phyloP scores from a whole-genome alignment of 169 alveolate genomes.

The Plasmodium coatneyi region DNA sequence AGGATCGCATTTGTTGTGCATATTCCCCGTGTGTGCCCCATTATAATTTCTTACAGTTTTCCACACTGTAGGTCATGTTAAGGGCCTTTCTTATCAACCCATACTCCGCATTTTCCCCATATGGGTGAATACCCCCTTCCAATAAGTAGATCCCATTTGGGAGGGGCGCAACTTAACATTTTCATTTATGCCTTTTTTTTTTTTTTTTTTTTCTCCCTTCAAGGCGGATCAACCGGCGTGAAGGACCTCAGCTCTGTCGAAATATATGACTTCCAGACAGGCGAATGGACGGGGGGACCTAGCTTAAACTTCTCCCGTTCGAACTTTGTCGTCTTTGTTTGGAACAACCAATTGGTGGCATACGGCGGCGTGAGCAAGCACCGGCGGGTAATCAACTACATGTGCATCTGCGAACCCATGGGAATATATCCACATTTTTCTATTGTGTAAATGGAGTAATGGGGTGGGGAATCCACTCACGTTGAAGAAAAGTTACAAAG shows the following conservation, averaged over 20 bases:
- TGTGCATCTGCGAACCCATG: not conserved
- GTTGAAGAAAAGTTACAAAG: not conserved
- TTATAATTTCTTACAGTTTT: not conserved
- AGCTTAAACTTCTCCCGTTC: slow-evolving; percentile 51
- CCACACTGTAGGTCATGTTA: not conserved
- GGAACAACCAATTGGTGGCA: slow-evolving; percentile 67
- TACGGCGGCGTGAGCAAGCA: slow-evolving; percentile 61
- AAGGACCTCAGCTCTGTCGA: slow-evolving; percentile 63
- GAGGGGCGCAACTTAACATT: not conserved
- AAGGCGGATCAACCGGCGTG: slow-evolving; percentile 72
- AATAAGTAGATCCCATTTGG: not conserved
- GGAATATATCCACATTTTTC: not conserved
- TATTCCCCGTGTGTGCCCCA: not conserved
- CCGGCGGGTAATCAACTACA: slow-evolving; percentile 38
- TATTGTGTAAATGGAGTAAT: not conserved
- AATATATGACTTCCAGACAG: slow-evolving; percentile 49
- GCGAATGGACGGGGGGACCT: slow-evolving; percentile 54
- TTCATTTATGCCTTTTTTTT: not conserved
- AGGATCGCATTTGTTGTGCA: not conserved
- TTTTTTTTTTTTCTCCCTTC: not conserved
- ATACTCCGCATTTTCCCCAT: not conserved
- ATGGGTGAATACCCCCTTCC: not conserved
- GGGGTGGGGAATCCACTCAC: not conserved
- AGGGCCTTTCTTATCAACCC: not conserved
- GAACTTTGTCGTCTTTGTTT: slow-evolving; percentile 41